Conservation (phyloP, 345 rosid genomes). For the Geranium brycei region DNA sequence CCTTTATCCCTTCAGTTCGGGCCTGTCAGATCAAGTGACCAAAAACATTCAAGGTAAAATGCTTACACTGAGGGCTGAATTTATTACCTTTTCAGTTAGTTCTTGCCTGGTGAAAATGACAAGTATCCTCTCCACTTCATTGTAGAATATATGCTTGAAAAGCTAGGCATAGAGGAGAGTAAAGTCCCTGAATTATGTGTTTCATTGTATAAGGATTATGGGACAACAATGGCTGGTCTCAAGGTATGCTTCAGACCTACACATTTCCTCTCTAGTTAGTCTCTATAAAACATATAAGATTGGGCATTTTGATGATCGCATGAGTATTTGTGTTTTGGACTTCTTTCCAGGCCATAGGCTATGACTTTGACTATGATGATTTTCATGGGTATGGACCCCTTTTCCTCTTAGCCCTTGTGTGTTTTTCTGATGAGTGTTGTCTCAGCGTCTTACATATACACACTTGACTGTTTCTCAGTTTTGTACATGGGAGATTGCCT, state of each 20-base stretch:
- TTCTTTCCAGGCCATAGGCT: conserved; percentile 60
- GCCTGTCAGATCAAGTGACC: conserved; percentile 38
- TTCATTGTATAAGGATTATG: conserved; percentile 61
- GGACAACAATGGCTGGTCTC: conserved; percentile 96
- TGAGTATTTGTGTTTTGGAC: too few relatives aligned
- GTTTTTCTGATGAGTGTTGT: too few relatives aligned
- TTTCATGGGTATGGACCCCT: conserved; percentile 44
- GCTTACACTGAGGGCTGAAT: too few relatives aligned
- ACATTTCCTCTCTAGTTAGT: too few relatives aligned
- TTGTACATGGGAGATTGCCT: conserved; percentile 86
- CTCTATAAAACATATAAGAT: too few relatives aligned
- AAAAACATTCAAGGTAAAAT: conserved; percentile 61
- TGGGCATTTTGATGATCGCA: too few relatives aligned
- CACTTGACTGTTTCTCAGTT: conserved; percentile 23
- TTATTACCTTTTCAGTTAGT: too few relatives aligned
- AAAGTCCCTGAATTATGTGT: conserved; percentile 45
- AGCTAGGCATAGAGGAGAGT: conserved; percentile 47
- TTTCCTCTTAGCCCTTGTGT: too few relatives aligned
- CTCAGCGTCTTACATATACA: not conserved
- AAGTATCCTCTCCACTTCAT: too few relatives aligned
- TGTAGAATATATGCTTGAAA: conserved; percentile 62
- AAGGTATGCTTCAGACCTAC: too few relatives aligned
- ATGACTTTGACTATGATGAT: conserved; percentile 61
- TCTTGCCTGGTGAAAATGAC: too few relatives aligned
- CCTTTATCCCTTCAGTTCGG: conserved; percentile 65